These are phyloP conservation scores for Fusarium domesticum DNA, from an alignment of 2,329 filamentous ascomycete species.

Conservation along the genomic window DNA sequence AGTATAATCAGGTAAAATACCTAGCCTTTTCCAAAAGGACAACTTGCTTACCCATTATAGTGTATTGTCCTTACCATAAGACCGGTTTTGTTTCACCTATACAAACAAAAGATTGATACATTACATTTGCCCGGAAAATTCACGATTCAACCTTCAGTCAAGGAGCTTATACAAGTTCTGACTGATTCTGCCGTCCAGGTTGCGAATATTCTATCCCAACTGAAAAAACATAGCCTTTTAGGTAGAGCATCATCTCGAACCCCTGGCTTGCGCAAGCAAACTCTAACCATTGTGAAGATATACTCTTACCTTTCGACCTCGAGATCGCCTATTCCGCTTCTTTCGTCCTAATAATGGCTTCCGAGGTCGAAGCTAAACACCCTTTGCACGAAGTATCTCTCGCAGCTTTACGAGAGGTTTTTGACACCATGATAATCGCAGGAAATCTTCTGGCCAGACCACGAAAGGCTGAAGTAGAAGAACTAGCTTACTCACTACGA, in stretches of 20 bases:
- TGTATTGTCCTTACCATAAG: constrained; percentile 5
- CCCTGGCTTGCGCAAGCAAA: not conserved
- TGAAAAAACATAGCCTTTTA: constrained; percentile 5
- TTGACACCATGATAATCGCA: constrained; percentile 2
- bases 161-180: constrained; percentile 5
- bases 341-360: constrained; percentile 9
- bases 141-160: constrained; percentile 3
- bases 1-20: constrained; percentile 5
- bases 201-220: constrained; percentile 3
- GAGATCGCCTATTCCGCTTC: constrained; percentile 7
- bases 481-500: constrained; percentile 2
- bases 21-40: not conserved
- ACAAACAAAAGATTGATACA: constrained; percentile 2
- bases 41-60: not conserved
- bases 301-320: constrained; percentile 9
- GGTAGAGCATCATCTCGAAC: not conserved
- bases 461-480: constrained; percentile 7
- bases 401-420: constrained; percentile 1
- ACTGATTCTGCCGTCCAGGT: constrained; percentile 6
- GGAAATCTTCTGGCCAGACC: constrained; percentile 3
- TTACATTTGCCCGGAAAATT: not conserved
- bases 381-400: constrained; percentile 2
- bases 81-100: constrained; percentile 6
- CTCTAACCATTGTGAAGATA: not conserved
- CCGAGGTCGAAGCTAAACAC: constrained; percentile 3